Evolutionary conservation across 306 rosid genomes (phyloP), one percentile per base, ranked within the genome.

Genomic region (Vicia faba): DNA sequence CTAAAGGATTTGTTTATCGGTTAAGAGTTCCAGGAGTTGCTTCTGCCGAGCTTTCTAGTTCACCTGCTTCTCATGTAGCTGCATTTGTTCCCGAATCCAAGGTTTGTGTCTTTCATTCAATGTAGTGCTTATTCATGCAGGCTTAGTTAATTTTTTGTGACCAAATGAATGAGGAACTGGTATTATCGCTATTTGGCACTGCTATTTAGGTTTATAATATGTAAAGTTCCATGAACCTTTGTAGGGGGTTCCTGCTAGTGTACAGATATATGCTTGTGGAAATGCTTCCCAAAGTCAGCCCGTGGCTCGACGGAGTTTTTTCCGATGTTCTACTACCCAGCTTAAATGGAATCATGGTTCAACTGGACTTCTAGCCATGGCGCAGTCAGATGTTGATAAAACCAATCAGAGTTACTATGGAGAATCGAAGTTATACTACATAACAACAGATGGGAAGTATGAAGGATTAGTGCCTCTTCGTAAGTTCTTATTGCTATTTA

Each of bases 371-470:
- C 76, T 92, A 49, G 85, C 84, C 71, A 70, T 88, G 62, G 98
- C 74, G 65, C 98, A 92, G 76, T 82, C 98, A 28, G 98, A 92
- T 80, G 96, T 89, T 44, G 98, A 89, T 73, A 92, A 89, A 87
- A 92, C 96, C 73, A 92, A 92, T 79, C 98, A 92, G 69, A 92
- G 98, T 84, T 92, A 92, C 79, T 87, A 87, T 58, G 96, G 98
- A 63, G 98, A 92, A 72, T 84, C 98, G 31, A 92, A 89, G 82
- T 79, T 92, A 65, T 81, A 78, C 89, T 89, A 89, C 83, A 68
- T 92, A 76, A 87, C 98, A 54, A 89, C 93, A 2, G 96, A 92
- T 77, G 96, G 96, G 44, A 68, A 39, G 63, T 87, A 84, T 73
- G 98, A 89, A 83, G 90, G 96, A 76, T 89, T 83, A 70, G 96